These are phyloP conservation scores for Alternaria gansuensis DNA, from an alignment of 2,329 filamentous ascomycete genomes.

Conservation along the genomic window DNA sequence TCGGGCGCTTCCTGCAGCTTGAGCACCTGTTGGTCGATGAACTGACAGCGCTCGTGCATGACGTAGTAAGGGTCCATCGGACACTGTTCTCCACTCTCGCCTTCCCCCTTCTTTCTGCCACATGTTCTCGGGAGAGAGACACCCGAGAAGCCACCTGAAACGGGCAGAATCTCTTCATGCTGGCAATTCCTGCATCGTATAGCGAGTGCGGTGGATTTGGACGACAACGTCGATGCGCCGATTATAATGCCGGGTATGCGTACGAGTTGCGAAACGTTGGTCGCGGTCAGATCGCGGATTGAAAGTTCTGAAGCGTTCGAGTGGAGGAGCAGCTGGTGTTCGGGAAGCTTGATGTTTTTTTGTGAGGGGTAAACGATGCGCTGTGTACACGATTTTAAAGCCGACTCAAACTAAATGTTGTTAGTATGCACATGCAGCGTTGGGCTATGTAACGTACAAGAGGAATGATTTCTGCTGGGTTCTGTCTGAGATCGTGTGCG, in stretches of 20 bases:
- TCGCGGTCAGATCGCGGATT: conserved; percentile 91
- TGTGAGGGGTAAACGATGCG: conserved; percentile 88
- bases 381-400: conserved; percentile 89
- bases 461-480: conserved; percentile 91
- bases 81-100: conserved; percentile 77
- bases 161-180: conserved; percentile 72
- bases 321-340: conserved; percentile 94
- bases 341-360: conserved; percentile 73
- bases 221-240: conserved; percentile 93
- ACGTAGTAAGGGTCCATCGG: conserved; percentile 96
- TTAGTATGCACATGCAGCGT: conserved; percentile 24
- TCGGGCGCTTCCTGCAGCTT: conserved; percentile 98
- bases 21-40: conserved; percentile 97
- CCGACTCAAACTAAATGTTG: conserved; percentile 78
- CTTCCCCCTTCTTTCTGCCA: conserved; percentile 68
- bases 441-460: conserved; percentile 66
- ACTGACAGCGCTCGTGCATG: conserved; percentile 89
- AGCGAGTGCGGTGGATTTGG: conserved; percentile 86
- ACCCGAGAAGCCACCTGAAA: conserved; percentile 87
- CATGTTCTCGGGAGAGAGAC: conserved; percentile 85
- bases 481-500: conserved; percentile 85
- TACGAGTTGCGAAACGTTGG: conserved; percentile 92
- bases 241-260: conserved; percentile 98
- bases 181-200: conserved; percentile 90
- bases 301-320: conserved; percentile 90